A percentile compares a stretch with the other conserved stretches of the same genome.
Evolutionary conservation across 2,329 filamentous ascomycete species (phyloP).

Genomic region (Aspergillus pseudoglaucus): DNA sequence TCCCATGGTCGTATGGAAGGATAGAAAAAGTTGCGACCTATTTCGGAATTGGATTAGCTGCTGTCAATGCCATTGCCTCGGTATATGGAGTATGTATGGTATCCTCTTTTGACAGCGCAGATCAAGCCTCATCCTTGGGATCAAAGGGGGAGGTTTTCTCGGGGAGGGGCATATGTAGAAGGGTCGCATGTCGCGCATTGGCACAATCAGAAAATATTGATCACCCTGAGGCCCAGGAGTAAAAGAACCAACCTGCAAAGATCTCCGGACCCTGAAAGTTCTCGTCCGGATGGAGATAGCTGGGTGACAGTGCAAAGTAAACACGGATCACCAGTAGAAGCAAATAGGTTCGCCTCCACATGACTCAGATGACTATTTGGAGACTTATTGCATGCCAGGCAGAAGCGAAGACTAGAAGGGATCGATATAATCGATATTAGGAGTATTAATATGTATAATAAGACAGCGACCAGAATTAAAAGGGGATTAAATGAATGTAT

Average conservation of each 20-base stretch:
- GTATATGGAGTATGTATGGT: no score
- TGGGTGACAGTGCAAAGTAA: constrained; percentile 89
- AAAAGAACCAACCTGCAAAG: constrained; percentile 68
- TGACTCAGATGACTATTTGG: constrained; percentile 33
- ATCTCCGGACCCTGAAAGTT: constrained; percentile 98
- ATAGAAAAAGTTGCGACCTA: constrained; percentile 89
- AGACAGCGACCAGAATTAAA: background rate
- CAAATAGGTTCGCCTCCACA: constrained; percentile 90
- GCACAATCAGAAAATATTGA: background rate
- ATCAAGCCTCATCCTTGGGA: background rate
- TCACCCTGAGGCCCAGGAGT: background rate
- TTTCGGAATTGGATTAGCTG: constrained; percentile 1
- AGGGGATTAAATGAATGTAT: background rate
- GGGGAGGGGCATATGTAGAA: background rate
- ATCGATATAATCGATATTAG: constrained; percentile 1
- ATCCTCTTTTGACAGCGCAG: background rate
- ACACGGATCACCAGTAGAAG: constrained; percentile 78
- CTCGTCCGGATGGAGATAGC: constrained; percentile 97
- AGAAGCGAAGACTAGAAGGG: constrained; percentile 7
- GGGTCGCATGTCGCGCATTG: background rate
- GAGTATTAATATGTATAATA: no score
- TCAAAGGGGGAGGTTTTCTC: background rate
- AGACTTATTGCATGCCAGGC: background rate
- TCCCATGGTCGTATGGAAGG: constrained; percentile 91
- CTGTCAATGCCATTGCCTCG: background rate